Percentiles rank a stretch among this genome's conserved stretches.
Conservation (phyloP, 179 eudicot species). For the Sideroxylon spinosum region DNA sequence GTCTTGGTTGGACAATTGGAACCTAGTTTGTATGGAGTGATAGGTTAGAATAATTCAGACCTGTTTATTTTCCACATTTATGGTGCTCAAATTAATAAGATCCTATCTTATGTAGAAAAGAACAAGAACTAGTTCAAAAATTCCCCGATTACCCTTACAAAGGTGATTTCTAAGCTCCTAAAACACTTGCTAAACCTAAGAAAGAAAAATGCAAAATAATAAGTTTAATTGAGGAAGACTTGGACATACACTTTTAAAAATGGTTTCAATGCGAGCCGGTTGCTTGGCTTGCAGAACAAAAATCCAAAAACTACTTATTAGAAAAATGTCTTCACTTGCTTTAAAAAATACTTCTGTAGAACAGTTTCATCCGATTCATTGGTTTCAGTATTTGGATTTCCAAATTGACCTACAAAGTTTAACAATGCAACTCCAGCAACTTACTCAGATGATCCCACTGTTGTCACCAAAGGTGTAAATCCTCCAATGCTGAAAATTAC, state of each 20-base stretch:
- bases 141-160: no score
- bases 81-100: not conserved
- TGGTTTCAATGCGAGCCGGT: constrained; percentile 77
- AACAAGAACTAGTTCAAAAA: not conserved
- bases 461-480: constrained; percentile 78
- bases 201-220: not conserved
- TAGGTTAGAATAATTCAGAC: not conserved
- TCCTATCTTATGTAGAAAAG: not conserved
- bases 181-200: not conserved
- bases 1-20: constrained; percentile 2
- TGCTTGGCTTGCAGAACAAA: constrained; percentile 89
- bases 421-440: constrained; percentile 70
- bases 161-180: not conserved
- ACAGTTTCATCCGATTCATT: constrained; percentile 46
- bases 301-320: constrained; percentile 79
- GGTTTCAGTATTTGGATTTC: constrained; percentile 42
- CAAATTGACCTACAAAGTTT: constrained; percentile 89
- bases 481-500: constrained; percentile 80
- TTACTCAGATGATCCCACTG: constrained; percentile 69
- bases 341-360: constrained; percentile 51
- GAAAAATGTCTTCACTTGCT: constrained; percentile 70
- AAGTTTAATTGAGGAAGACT: constrained; percentile 5
- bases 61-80: not conserved
- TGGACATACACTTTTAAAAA: constrained; percentile 70
- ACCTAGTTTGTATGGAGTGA: not conserved